Evolutionary conservation across 306 rosid genomes (phyloP), one percentile per base, ranked within the genome.

Genomic region (Vachellia collinsii): DNA sequence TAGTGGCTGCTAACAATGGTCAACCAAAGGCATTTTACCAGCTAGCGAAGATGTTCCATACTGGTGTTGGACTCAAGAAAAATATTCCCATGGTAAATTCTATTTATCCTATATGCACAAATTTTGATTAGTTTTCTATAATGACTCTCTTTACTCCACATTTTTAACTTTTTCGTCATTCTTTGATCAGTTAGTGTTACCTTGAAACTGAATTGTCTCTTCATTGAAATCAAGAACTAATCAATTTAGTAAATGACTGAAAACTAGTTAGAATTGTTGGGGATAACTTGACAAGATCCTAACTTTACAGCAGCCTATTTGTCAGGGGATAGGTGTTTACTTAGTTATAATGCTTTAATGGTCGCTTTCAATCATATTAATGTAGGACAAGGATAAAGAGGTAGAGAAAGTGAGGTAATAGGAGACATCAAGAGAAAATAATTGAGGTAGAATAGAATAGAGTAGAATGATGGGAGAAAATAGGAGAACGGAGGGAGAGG

Each of bases 1-100:
- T 96, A 25, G 37, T 61, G 68, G 98, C 99, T 74, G 99, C 99
- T 48, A 93, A 93, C 84, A 86, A 82, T 13, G 99, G 98, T 77
- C 99, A 96, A 84, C 97, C 99, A 19, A 96, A 93, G 86, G 98
- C 98, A 81, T 96, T 96, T 88, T 96, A 90, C 86, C 99, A 96
- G 94, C 93, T 96, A 17, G 99, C 97, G 44, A 96, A 92, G 92
- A 93, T 93, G 97, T 96, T 96, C 75, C 99, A 96, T 85, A 83
- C 90, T 38, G 99, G 99, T 71, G 91, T 92, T 9, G 99, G 98
- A 76, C 93, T 96, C 78, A 90, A 92, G 87, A 92, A 91, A 84
- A 94, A 90, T 79, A 84, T 90, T 74, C 86, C 88, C 39, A 82
- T 91, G 97, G 99, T 96, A 85, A 85, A 74, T 61, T 23, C 66